These are phyloP conservation scores for Suillus plorans DNA, from an alignment of 768 basidiomycete species.

Conservation along the genomic window DNA sequence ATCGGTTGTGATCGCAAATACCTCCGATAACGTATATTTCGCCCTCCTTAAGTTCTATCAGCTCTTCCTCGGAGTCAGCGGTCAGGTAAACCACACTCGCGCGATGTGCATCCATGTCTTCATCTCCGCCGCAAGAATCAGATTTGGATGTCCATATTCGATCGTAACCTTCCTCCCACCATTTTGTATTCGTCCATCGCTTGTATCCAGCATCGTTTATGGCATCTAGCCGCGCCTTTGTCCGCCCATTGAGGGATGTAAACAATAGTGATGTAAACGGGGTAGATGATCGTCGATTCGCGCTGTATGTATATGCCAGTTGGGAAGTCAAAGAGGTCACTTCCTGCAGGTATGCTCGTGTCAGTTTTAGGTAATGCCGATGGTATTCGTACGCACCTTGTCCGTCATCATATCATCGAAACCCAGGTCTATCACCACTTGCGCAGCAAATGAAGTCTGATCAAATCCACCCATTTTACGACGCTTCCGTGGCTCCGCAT, in stretches of 20 bases:
- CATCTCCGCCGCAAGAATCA: constrained; percentile 1
- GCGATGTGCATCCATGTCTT: constrained; percentile 29
- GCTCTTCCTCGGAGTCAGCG: constrained; percentile 86
- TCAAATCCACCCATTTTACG: constrained; percentile 24
- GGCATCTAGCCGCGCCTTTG: constrained; percentile 61
- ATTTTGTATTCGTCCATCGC: constrained; percentile 81
- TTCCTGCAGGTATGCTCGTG: constrained; percentile 56
- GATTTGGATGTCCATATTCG: constrained; percentile 51
- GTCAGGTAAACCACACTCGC: constrained; percentile 85
- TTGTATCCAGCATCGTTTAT: constrained; percentile 66
- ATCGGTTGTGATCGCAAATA: constrained; percentile 93
- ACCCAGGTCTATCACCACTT: constrained; percentile 81
- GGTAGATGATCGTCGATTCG: constrained; percentile 69
- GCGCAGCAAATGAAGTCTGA: constrained; percentile 51
- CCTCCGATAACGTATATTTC: constrained; percentile 96
- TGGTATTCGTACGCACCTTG: constrained; percentile 54
- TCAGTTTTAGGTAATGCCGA: constrained; percentile 8
- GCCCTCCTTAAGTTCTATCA: constrained; percentile 76
- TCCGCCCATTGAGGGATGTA: constrained; percentile 77
- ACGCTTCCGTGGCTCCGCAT: constrained; percentile 37
- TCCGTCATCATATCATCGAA: constrained; percentile 95
- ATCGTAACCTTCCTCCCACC: constrained; percentile 80
- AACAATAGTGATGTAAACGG: constrained; percentile 76
- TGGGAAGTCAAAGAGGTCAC: constrained; percentile 87
- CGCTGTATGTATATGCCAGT: constrained; percentile 87